A percentile compares a stretch with the other conserved stretches of the same genome.
These are phyloP conservation scores for Tolypocladium sp. DNA, from an alignment of 2,329 filamentous ascomycete genomes.

Conservation along the genomic window DNA sequence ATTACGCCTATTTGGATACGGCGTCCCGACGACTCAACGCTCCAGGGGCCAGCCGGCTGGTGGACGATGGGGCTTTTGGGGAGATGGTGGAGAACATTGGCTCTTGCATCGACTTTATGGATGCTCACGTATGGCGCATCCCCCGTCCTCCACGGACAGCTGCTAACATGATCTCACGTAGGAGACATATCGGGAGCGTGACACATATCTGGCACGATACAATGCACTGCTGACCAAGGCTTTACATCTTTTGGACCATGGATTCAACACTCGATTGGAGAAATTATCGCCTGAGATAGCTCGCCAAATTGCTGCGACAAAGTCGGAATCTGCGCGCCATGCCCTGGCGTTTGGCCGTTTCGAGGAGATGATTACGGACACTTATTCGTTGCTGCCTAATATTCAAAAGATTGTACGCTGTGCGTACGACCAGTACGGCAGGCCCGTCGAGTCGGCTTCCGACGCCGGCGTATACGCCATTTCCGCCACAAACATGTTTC, in stretches of 20 bases:
- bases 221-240: constrained; percentile 65
- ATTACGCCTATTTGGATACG: constrained; percentile 88
- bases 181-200: constrained; percentile 78
- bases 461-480: constrained; percentile 44
- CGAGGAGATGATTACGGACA: constrained; percentile 47
- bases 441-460: constrained; percentile 29
- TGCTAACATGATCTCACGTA: constrained; percentile 18
- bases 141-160: neutral
- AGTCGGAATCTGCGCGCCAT: constrained; percentile 50
- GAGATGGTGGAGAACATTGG: constrained; percentile 85
- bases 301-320: constrained; percentile 42
- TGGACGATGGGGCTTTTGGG: constrained; percentile 74
- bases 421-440: constrained; percentile 44
- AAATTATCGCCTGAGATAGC: constrained; percentile 45
- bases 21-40: constrained; percentile 87
- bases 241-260: constrained; percentile 51
- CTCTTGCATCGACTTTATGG: constrained; percentile 88
- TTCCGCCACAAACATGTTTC: constrained; percentile 45
- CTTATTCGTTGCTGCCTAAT: constrained; percentile 46
- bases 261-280: constrained; percentile 42
- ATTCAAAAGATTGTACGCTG: constrained; percentile 41
- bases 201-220: constrained; percentile 81
- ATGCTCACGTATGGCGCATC: constrained; percentile 57
- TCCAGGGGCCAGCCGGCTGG: constrained; percentile 76
- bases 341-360: constrained; percentile 52